These are phyloP conservation scores for Penicillium sp. DNA, from an alignment of 2,329 filamentous ascomycete species.

Conservation along the genomic window DNA sequence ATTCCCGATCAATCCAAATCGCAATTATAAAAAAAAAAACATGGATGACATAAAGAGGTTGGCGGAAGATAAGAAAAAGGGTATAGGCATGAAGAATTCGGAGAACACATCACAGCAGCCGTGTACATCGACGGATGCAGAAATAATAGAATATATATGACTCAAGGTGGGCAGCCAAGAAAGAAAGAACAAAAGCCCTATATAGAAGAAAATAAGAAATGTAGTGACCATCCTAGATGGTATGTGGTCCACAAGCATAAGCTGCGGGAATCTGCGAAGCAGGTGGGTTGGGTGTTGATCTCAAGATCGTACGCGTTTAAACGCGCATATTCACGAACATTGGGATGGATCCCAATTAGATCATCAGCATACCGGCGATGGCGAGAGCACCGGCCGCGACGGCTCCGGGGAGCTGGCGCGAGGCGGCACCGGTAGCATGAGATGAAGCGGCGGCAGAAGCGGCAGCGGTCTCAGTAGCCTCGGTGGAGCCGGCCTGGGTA, in stretches of 20 bases:
- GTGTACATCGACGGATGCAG: slow-evolving; percentile 8
- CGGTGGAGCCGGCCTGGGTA: slow-evolving; percentile 2
- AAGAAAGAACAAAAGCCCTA: not conserved
- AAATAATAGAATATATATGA: slow-evolving; percentile 11
- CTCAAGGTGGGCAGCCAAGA: slow-evolving; percentile 1
- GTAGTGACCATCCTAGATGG: slow-evolving; percentile 5
- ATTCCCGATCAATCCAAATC: not conserved
- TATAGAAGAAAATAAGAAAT: not conserved
- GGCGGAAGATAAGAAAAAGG: slow-evolving; percentile 8
- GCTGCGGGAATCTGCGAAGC: not conserved
- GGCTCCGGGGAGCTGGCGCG: slow-evolving; percentile 26
- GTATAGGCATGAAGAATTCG: slow-evolving; percentile 20
- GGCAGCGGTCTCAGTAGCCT: slow-evolving; percentile 6
- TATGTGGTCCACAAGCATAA: not conserved
- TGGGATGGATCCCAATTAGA: slow-evolving; percentile 22
- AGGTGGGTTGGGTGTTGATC: slow-evolving; percentile 2
- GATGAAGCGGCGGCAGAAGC: slow-evolving; percentile 16
- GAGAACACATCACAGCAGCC: slow-evolving; percentile 14
- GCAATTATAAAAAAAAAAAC: slow-evolving; percentile 1
- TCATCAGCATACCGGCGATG: slow-evolving; percentile 34
- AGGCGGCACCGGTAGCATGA: slow-evolving; percentile 18
- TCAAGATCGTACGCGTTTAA: slow-evolving; percentile 5
- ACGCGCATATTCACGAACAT: not conserved
- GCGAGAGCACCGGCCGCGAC: slow-evolving; percentile 33
- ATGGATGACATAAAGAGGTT: slow-evolving; percentile 6